phyloP scores from a whole-genome alignment of 208 protist genomes.

The Leishmania mexicana region DNA sequence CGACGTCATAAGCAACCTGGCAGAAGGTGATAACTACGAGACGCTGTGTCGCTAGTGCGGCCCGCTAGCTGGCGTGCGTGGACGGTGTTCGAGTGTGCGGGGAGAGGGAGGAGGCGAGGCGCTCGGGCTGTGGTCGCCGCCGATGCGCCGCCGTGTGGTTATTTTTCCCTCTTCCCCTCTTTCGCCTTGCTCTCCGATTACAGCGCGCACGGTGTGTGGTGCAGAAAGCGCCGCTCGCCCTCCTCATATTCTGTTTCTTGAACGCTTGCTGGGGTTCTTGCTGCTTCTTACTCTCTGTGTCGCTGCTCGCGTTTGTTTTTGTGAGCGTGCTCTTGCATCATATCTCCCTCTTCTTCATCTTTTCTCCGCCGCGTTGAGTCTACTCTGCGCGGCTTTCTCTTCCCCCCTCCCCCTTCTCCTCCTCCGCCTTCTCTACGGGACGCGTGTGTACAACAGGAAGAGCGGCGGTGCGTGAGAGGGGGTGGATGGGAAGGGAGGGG shows the following conservation, averaged over 20 bases:
- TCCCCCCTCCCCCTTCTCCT: not conserved
- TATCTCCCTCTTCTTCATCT: not conserved
- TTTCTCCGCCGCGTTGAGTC: not conserved
- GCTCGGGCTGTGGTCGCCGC: not conserved
- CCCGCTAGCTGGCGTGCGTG: not conserved
- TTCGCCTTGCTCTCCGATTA: not conserved
- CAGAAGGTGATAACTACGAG: constrained; percentile 14
- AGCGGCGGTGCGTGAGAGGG: not conserved
- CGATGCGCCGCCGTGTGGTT: not conserved
- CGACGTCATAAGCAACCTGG: constrained; percentile 2
- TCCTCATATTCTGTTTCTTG: not conserved
- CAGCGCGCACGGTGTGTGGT: not conserved
- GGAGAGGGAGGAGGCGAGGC: not conserved
- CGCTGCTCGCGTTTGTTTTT: not conserved
- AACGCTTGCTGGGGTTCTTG: not conserved
- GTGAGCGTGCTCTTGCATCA: not conserved
- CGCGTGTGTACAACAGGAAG: not conserved
- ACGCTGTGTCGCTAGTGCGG: not conserved
- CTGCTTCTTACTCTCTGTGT: not conserved
- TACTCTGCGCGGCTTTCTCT: not conserved
- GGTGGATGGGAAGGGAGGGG: not conserved
- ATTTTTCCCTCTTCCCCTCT: not conserved
- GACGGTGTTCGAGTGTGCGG: not conserved
- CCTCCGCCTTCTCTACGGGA: not conserved
- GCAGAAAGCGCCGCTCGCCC: not conserved